Evolutionary conservation across 768 basidiomycete species (phyloP).

Genomic region (Clavulina sp.): DNA sequence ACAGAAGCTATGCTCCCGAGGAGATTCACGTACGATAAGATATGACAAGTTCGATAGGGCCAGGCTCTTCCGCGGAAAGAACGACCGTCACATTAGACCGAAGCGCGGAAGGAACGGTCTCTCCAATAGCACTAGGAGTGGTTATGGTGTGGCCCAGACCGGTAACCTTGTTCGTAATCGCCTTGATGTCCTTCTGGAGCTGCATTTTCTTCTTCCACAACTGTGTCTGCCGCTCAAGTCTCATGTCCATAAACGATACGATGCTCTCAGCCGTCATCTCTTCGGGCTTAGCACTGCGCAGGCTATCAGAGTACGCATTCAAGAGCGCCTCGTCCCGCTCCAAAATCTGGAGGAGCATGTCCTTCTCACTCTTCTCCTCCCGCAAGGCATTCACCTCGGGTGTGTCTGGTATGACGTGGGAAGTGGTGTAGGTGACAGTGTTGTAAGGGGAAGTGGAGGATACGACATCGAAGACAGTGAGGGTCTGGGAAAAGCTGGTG

Average conservation of each 20-base stretch:
- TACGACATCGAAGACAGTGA: constrained; percentile 3
- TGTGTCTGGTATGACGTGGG: neutral
- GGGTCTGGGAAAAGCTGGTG: neutral
- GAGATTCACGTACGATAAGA: constrained; percentile 4
- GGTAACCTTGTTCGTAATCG: neutral
- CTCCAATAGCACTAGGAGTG: too few species aligned
- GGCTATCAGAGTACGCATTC: neutral
- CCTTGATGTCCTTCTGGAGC: neutral
- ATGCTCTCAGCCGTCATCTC: neutral
- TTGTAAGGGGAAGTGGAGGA: too few species aligned
- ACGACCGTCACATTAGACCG: too few species aligned
- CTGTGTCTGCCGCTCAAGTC: too few species aligned
- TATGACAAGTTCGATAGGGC: constrained; percentile 5
- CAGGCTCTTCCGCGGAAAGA: constrained; percentile 7
- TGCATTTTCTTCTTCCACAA: neutral
- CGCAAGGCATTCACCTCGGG: neutral
- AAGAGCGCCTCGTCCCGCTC: neutral
- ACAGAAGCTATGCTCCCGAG: neutral
- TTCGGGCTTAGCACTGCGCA: neutral
- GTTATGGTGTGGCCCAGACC: neutral
- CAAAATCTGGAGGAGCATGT: neutral
- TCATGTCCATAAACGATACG: neutral
- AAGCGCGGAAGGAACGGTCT: too few species aligned
- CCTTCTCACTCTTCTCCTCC: neutral
- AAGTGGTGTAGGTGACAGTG: neutral